Evolutionary conservation across 805 yeast species (phyloP), one percentile per base, ranked within the genome.

Genomic region (Metschnikowia peoriensis): DNA sequence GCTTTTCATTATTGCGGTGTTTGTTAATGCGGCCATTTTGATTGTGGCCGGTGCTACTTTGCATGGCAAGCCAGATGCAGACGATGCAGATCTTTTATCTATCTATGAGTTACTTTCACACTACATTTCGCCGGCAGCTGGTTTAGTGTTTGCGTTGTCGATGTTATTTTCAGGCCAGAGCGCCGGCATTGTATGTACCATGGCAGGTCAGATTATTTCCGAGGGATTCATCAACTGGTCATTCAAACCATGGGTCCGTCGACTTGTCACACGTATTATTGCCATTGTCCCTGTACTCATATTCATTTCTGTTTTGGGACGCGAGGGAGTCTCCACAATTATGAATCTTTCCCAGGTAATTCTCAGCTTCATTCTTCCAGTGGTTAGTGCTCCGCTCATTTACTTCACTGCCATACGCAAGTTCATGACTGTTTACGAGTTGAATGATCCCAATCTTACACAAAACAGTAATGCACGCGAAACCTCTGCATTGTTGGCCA

Each of bases 211-310:
- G 58, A 75, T 75, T 50, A 67, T 75, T 14, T 68, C 75, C 38
- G 79, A 75, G 55, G 79, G 79, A 0, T 75, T 75, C 56, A 72
- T 75, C 45, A 72, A 73, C 55, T 75, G 79, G 79, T 59, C 76
- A 1, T 56, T 75, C 44, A 59, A 62, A 49, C 79, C 79, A 1
- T 75, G 79, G 79, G 60, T 72, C 7, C 68, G 79, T 51, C 62
- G 79, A 45, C 63, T 75, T 12, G 57, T 73, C 15, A 75, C 79
- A 4, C 63, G 79, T 53, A 63, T 69, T 1, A 55, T 75, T 49
- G 79, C 79, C 16, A 72, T 75, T 37, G 58, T 73, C 3, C 79
- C 79, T 0, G 79, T 75, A 4, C 52, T 75, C 35, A 44, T 70
- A 10, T 75, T 73, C 46, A 74, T 74, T 35, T 50, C 64, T 11